Percentiles rank a stretch among this genome's conserved stretches.
phyloP scores from a whole-genome alignment of 257 asterid species.

The Phtheirospermum japonicum region DNA sequence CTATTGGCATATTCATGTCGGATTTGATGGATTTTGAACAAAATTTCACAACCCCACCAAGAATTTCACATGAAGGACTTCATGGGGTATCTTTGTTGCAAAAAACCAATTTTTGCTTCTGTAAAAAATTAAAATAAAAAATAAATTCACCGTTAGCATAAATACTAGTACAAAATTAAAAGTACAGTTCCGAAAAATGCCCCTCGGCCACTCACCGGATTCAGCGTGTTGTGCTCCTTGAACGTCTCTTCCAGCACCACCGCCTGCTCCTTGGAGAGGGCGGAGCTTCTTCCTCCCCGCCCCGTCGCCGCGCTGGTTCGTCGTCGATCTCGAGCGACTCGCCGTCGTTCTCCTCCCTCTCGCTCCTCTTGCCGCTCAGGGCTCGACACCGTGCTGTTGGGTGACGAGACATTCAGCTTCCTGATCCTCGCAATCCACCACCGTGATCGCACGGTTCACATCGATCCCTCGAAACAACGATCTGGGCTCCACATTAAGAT shows the following conservation, averaged over 20 bases:
- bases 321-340: conserved; percentile 71
- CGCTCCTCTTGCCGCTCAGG: conserved; percentile 90
- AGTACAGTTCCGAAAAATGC: background rate
- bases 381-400: conserved; percentile 91
- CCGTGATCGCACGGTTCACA: conserved; percentile 55
- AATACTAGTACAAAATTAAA: background rate
- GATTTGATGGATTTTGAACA: too few relatives aligned
- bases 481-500: conserved; percentile 45
- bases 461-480: conserved; percentile 57
- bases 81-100: conserved; percentile 3
- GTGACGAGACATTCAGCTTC: conserved; percentile 70
- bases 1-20: background rate
- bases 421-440: conserved; percentile 43
- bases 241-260: conserved; percentile 87
- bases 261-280: conserved; percentile 87
- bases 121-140: conserved; percentile 25
- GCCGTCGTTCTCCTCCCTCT: conserved; percentile 76
- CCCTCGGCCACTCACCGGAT: conserved; percentile 60
- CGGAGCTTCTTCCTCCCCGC: conserved; percentile 90
- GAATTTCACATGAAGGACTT: background rate
- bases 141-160: too few relatives aligned
- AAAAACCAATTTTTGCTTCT: conserved; percentile 98
- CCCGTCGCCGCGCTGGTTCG: conserved; percentile 76
- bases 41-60: too few relatives aligned
- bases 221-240: conserved; percentile 85